Percentiles rank a stretch among this genome's conserved stretches.
Evolutionary conservation across 2,329 filamentous ascomycete species (phyloP).

Genomic region (Ceratocystis variospora): DNA sequence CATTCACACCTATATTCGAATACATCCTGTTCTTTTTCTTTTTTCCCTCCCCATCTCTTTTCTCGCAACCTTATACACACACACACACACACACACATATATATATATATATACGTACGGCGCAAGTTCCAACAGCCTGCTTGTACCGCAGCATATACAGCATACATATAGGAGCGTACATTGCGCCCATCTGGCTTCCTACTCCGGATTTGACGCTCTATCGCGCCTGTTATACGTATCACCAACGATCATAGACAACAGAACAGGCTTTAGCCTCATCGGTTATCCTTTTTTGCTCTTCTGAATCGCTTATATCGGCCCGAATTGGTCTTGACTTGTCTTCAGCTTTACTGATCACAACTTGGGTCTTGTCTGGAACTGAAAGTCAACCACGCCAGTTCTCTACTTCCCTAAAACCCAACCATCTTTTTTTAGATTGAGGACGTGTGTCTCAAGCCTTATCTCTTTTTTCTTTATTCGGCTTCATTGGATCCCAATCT

Average conservation of each 20-base stretch:
- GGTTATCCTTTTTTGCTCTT: background rate
- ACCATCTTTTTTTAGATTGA: background rate
- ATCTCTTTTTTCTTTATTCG: background rate
- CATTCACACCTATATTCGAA: no score
- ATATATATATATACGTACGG: no score
- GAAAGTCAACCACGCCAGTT: background rate
- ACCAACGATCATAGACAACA: conserved; percentile 5
- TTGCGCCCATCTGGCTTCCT: background rate
- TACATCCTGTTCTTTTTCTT: no score
- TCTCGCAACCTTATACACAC: no score
- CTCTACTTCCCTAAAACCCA: background rate
- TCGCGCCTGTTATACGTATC: background rate
- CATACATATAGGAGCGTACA: no score
- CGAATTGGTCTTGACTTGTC: conserved; percentile 5
- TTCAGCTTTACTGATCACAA: background rate
- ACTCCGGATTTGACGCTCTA: background rate
- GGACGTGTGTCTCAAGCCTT: background rate
- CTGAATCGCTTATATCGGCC: conserved; percentile 13
- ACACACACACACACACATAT: no score
- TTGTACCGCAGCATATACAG: no score
- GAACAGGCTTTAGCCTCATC: background rate
- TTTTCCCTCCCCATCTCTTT: no score
- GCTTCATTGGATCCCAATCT: background rate
- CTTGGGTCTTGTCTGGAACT: background rate
- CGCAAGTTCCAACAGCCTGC: no score